Base-by-base conservation (phyloP, 768 basidiomycete genomes). In the Termitomyces sp. region DNA sequence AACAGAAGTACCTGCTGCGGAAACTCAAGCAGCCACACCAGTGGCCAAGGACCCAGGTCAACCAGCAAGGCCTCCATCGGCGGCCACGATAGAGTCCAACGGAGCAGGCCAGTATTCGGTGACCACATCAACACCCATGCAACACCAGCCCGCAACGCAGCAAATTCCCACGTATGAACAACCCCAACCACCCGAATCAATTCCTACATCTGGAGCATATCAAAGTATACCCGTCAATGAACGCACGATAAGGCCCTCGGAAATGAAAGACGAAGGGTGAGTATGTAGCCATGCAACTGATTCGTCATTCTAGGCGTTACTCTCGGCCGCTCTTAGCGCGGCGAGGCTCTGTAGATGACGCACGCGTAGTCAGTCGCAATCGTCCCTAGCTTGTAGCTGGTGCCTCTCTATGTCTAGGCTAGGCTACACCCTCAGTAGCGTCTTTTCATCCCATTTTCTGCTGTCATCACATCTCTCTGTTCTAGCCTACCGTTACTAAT, bases 201-300 rank as follows among this genome's bases (percentile, higher is more conserved):
- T 71, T 57, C 64, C 69, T 21, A 68, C 68, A 40, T 67, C 70
- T 15, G 73, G 74, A 24, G 73, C 65, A 30, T 80, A 76, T 55
- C 75, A 74, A 62, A 78, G 63, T 66, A 70, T 71, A 28, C 69
- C 74, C 24, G 70, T 72, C 50, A 75, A 77, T 22, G 84, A 88
- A 66, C 80, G 90, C 44, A 84, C 81, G 34, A 74, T 93, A 15
- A 80, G 90, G 34, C 90, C 90, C 17, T 87, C 87, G 11, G 93
- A 97, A 70, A 93, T 93, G 91, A 93, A 93, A 70, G 95, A 97
- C 63, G 94, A 96, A 89, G 94, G 94, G 95, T 98, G 82, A 56
- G 55, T 56, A 51, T 50, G 92, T 93, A 81, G 58, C 63, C 53
- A 58, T 63, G 55, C 64, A 30, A 40, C 71, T 70, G 66, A 56